Base-by-base conservation (phyloP, 2,329 filamentous ascomycete genomes). In the Biscogniauxia marginata region DNA sequence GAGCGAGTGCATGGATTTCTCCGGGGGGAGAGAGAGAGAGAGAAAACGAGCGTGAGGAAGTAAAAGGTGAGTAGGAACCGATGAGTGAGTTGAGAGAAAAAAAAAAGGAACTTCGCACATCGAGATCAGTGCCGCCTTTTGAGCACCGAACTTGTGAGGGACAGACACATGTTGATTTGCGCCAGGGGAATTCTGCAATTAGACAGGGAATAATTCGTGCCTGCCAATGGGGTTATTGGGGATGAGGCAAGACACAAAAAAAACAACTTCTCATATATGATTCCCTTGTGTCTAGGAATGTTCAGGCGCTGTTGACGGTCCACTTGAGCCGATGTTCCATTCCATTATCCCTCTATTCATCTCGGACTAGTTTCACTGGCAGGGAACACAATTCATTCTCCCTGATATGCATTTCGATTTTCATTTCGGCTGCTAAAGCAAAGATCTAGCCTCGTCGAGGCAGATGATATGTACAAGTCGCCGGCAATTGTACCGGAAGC, bases 391-490 rank as follows among this genome's bases (percentile, higher is more conserved):
- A n/a, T n/a, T n/a, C n/a, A 43, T 19, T 56, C 52, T 62, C 57
- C 53, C 62, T 66, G 47, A 59, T 63, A 61, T 60, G 57, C 49
- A 63, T 56, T 58, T 63, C 59, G 54, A 61, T 63, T 66, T 63
- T 62, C 62, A 66, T 63, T 67, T 66, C 57, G 30, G 59, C 58
- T 57, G 61, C 54, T 55, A 50, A 43, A 56, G 57, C 59, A 54
- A 60, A 50, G 52, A 48, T 58, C 49, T 51, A 56, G 44, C 57
- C 48, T 58, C 49, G 50, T 49, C 56, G 49, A 61, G 52, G 59
- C 54, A 61, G 56, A 61, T 63, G 58, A 48, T 68, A 69, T 68
- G 57, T 70, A 69, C 66, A 68, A 55, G 57, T 59, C 54, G 61
- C 56, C 62, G 57, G 54, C 56, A 55, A 58, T 58, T 52, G 48